Conservation (phyloP, 495 filamentous ascomycete species). For the Podospora tetraspora region DNA sequence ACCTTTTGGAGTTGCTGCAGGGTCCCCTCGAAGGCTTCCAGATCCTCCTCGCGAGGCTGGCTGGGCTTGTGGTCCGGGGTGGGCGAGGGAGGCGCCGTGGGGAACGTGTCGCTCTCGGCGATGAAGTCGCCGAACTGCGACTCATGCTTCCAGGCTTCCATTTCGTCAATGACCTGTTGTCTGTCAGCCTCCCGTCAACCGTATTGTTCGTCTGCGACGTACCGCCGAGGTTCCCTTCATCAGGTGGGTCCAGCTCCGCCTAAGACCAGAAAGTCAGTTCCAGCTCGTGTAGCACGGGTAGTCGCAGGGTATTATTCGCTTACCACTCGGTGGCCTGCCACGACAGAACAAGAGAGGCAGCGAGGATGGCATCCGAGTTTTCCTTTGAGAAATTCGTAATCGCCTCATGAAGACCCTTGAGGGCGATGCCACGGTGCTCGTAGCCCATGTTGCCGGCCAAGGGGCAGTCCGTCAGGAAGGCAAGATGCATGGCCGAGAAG, state of each 20-base stretch:
- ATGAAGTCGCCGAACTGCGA: slow-evolving; percentile 82
- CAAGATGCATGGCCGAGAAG: slow-evolving; percentile 85
- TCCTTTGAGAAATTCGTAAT: slow-evolving; percentile 78
- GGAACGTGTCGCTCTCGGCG: slow-evolving; percentile 64
- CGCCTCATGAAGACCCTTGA: slow-evolving; percentile 82
- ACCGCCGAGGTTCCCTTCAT: slow-evolving; percentile 89
- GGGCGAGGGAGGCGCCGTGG: slow-evolving; percentile 56
- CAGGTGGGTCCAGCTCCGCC: slow-evolving; percentile 84
- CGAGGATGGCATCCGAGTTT: slow-evolving; percentile 87
- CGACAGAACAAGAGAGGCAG: slow-evolving; percentile 84
- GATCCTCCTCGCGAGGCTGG: slow-evolving; percentile 60
- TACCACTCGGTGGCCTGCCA: slow-evolving; percentile 98
- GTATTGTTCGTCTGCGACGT: slow-evolving; percentile 28
- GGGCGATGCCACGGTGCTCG: slow-evolving; percentile 75
- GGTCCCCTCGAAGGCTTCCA: slow-evolving; percentile 59
- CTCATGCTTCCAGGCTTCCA: slow-evolving; percentile 88
- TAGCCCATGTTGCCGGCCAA: slow-evolving; percentile 80
- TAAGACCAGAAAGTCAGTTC: slow-evolving; percentile 41
- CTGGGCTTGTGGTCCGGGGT: slow-evolving; percentile 52
- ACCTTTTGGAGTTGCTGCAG: slow-evolving; percentile 65
- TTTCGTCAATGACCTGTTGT: slow-evolving; percentile 72
- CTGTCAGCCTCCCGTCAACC: slow-evolving; percentile 27
- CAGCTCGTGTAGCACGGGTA: slow-evolving; percentile 22
- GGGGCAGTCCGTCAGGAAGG: slow-evolving; percentile 75
- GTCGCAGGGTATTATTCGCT: slow-evolving; percentile 45